Conservation (phyloP, 2,329 filamentous ascomycete genomes). For the Phaeosphaeriaceae sp. region DNA sequence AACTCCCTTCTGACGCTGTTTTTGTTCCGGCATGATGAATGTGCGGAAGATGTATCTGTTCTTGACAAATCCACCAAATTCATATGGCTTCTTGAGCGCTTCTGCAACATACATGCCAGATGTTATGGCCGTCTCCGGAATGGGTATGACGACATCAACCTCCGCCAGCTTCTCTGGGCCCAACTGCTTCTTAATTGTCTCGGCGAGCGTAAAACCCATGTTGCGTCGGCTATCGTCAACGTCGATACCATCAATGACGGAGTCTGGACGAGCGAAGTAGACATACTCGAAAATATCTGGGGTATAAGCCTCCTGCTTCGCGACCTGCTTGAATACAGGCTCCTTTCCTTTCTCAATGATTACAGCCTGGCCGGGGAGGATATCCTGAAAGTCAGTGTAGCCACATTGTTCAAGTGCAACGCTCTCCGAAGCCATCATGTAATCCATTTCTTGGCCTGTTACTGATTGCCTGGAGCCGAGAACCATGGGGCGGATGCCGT, state of each 20-base stretch:
- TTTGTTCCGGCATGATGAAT: slow-evolving; percentile 86
- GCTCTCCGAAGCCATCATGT: slow-evolving; percentile 90
- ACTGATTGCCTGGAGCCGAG: slow-evolving; percentile 75
- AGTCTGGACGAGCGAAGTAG: slow-evolving; percentile 85
- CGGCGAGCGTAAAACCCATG: slow-evolving; percentile 83
- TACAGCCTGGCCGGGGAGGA: slow-evolving; percentile 83
- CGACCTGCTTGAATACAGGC: slow-evolving; percentile 78
- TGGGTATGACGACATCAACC: slow-evolving; percentile 84
- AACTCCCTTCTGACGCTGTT: slow-evolving; percentile 81
- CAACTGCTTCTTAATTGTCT: slow-evolving; percentile 71
- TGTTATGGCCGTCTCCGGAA: slow-evolving; percentile 83
- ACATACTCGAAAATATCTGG: slow-evolving; percentile 90
- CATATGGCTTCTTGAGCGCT: slow-evolving; percentile 76
- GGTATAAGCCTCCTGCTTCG: slow-evolving; percentile 70
- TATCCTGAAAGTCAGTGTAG: slow-evolving; percentile 76
- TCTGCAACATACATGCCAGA: slow-evolving; percentile 79
- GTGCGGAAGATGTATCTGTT: slow-evolving; percentile 89
- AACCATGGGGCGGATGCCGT: slow-evolving; percentile 83
- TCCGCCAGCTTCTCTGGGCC: slow-evolving; percentile 72
- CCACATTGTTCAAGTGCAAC: slow-evolving; percentile 83
- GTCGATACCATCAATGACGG: slow-evolving; percentile 84
- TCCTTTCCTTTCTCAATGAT: slow-evolving; percentile 79
- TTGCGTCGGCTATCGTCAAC: slow-evolving; percentile 83
- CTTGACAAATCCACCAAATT: slow-evolving; percentile 84
- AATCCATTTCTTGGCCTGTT: slow-evolving; percentile 73